Base-by-base conservation (phyloP, 805 yeast species). In the Sungouiella thailandica region DNA sequence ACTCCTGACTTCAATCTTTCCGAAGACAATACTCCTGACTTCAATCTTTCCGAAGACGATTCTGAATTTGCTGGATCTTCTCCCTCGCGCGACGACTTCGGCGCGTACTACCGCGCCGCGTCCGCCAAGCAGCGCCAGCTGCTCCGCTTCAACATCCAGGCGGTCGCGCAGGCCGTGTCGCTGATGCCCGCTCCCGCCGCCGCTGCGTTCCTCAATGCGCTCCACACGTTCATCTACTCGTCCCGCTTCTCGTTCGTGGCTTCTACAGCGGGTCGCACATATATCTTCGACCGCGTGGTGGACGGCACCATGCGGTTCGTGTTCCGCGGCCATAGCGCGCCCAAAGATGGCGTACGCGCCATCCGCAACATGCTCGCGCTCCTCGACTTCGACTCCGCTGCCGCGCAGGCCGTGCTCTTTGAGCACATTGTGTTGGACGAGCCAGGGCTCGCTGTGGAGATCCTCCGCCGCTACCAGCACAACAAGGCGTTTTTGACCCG, bases 121-220 rank as follows among this genome's bases (percentile, higher is more conserved):
- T 39, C 44, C 4, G n/a, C 26, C n/a, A 20, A 32, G 7, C 55
- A 53, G 29, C 48, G 37, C 28, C 50, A 52, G 5, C 43, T 41
- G 18, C 52, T 60, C 28, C 59, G 49, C 37, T 52, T 51, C 32
- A 31, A 50, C 7, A 26, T 63, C 3, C 41, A 62, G 27, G 52
- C 60, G 7, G 28, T 59, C 15, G 58, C 56, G 2, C 67, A 60
- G 39, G 38, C 54, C 24, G 28, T 61, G 7, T 53, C 67, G 2
- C 37, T 45, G 3, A 35, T 56, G 5, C 41, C 48, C 4, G 36
- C 48, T 2, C 37, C 40, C 2, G 41, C 48, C 28, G 32, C 49
- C 1, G 43, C 57, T 3, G 14, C 4, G 1, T 32, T 49, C 3
- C 27, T 61, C 13, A 49, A 53, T 29, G 32, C 22, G 13, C 13